A percentile compares a stretch with the other conserved stretches of the same genome.
Conservation (phyloP, 2,329 filamentous ascomycete species). For the Camillea tinctor region DNA sequence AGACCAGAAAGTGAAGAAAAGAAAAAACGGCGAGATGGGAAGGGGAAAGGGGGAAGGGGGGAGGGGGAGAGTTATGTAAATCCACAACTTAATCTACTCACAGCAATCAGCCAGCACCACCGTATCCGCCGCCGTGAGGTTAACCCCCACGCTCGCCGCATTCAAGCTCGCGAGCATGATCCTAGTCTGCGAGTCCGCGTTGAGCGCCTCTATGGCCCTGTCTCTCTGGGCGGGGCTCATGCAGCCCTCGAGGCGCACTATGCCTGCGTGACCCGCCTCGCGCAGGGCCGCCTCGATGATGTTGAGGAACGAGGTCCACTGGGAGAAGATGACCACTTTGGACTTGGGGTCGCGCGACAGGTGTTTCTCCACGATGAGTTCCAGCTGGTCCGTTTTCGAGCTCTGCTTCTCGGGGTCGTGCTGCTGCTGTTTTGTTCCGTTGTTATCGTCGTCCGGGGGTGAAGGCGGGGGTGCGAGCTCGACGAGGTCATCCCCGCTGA, state of each 20-base stretch:
- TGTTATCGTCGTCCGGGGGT: conserved; percentile 38
- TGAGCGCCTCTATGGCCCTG: conserved; percentile 64
- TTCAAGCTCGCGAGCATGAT: conserved; percentile 79
- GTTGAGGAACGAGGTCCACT: conserved; percentile 74
- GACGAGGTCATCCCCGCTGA: conserved; percentile 59
- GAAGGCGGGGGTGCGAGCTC: conserved; percentile 53
- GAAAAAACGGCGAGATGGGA: too few species aligned
- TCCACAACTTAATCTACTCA: conserved; percentile 37
- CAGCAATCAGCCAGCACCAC: conserved; percentile 80
- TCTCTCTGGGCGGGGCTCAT: conserved; percentile 75
- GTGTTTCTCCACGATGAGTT: conserved; percentile 72
- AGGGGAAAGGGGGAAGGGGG: too few species aligned
- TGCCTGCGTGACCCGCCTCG: conserved; percentile 55
- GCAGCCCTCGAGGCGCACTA: conserved; percentile 74
- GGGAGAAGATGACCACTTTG: conserved; percentile 73
- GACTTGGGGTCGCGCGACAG: conserved; percentile 57
- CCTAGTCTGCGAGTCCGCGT: conserved; percentile 63
- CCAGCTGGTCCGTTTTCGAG: conserved; percentile 78
- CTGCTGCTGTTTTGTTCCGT: conserved; percentile 40
- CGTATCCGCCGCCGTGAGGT: conserved; percentile 81
- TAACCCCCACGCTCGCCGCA: conserved; percentile 83
- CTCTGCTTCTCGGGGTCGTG: conserved; percentile 66
- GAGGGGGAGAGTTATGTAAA: too few species aligned
- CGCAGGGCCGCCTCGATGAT: conserved; percentile 69
- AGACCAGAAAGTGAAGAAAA: too few species aligned